Evolutionary conservation across 2,329 filamentous ascomycete species (phyloP).

Genomic region (Botrytis fabae): DNA sequence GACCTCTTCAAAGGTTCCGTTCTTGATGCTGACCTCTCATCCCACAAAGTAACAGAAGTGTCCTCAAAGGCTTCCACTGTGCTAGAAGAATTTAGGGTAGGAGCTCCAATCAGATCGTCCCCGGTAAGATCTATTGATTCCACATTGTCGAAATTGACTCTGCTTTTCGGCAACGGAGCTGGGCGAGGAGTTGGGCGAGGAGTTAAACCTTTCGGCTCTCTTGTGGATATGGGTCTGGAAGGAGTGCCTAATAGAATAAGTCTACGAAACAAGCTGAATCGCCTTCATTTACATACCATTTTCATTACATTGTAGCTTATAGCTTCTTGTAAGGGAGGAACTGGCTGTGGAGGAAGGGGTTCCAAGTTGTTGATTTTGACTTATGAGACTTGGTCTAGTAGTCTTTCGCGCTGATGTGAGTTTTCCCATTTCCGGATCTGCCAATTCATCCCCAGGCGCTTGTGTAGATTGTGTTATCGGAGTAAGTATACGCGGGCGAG

Average conservation of each 20-base stretch:
- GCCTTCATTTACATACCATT: slow-evolving; percentile 28
- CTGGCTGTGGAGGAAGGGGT: slow-evolving; percentile 39
- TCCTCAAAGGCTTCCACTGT: slow-evolving; percentile 33
- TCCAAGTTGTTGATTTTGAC: slow-evolving; percentile 36
- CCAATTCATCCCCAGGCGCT: slow-evolving; percentile 22
- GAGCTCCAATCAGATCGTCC: slow-evolving; percentile 27
- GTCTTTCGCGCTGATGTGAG: slow-evolving; percentile 36
- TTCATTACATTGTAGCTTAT: slow-evolving; percentile 31
- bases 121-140: slow-evolving; percentile 41
- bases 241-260: slow-evolving; percentile 32
- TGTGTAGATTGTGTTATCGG: slow-evolving; percentile 26
- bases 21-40: slow-evolving; percentile 35
- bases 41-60: slow-evolving; percentile 31
- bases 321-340: slow-evolving; percentile 32
- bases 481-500: slow-evolving; percentile 30
- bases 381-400: slow-evolving; percentile 35
- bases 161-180: slow-evolving; percentile 38
- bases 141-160: slow-evolving; percentile 29
- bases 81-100: slow-evolving; percentile 30
- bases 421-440: slow-evolving; percentile 38
- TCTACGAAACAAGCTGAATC: neutral
- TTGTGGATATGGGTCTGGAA: slow-evolving; percentile 25
- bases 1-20: slow-evolving; percentile 34
- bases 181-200: slow-evolving; percentile 38
- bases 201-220: slow-evolving; percentile 18